phyloP scores from a whole-genome alignment of 176 grass and related monocot species.

The Musa troglodytarum region DNA sequence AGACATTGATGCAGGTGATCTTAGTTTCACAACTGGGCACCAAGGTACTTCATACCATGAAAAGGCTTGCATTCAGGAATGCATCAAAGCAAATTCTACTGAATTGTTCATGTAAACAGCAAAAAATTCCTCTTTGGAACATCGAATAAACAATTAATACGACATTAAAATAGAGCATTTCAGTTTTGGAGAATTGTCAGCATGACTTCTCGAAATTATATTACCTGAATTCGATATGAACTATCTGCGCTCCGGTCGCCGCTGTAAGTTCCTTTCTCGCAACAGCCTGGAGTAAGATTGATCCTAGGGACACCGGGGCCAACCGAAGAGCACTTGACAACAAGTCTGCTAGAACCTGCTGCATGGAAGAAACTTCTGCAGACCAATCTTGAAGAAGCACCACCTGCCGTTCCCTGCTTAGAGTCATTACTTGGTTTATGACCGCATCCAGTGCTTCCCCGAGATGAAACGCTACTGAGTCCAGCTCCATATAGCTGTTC shows the following conservation, averaged over 20 bases:
- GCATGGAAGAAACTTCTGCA: constrained; percentile 70
- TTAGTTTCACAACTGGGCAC: no score
- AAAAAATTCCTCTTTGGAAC: not conserved
- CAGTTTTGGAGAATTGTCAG: not conserved
- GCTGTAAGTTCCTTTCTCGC: constrained; percentile 67
- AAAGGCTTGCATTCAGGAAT: no score
- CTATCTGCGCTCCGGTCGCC: constrained; percentile 58
- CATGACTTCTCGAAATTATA: not conserved
- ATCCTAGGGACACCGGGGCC: constrained; percentile 49
- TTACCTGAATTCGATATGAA: constrained; percentile 97
- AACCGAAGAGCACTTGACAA: constrained; percentile 73
- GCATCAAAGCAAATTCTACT: not conserved
- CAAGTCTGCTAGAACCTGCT: constrained; percentile 83
- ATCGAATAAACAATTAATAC: not conserved
- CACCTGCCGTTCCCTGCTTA: constrained; percentile 59
- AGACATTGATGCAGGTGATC: no score
- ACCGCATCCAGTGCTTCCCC: constrained; percentile 64
- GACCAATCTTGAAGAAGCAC: constrained; percentile 73
- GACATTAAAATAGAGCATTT: not conserved
- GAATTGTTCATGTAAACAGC: not conserved
- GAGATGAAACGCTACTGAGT: constrained; percentile 73
- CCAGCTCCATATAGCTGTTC: constrained; percentile 77
- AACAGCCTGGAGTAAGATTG: constrained; percentile 64
- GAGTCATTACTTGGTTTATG: constrained; percentile 69
- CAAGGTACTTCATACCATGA: no score